Base-by-base conservation (phyloP, 139 green algal genomes). In the Chlorella ohadii region DNA sequence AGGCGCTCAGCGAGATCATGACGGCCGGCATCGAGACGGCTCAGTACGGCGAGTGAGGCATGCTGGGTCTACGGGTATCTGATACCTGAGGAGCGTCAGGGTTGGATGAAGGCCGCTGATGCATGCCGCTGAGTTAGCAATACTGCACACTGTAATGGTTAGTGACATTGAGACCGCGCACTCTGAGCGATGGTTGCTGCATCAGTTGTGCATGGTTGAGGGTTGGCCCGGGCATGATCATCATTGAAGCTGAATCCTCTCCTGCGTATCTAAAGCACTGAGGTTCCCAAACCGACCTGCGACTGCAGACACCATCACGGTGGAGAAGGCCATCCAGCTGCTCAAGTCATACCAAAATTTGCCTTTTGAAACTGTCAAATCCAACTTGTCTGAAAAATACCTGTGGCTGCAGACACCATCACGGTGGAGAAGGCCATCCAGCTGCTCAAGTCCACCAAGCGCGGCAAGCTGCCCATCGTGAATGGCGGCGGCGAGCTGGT, bases 1-100 rank as follows among this genome's bases (percentile, higher is more conserved):
- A n/a, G n/a, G n/a, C 79, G 1, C 78, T 99, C 27, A 57, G 59
- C 51, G 92, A 97, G 66, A 87, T 98, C 61, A 98, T 98, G 96
- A 96, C 90, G 27, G 73, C 81, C n/a, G 90, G 96, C 38, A 47
- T 97, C 36, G 84, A n/a, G n/a, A n/a, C n/a, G n/a, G n/a, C n/a
- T n/a, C n/a, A n/a, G n/a, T n/a, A n/a, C n/a, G n/a, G n/a, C n/a
- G n/a, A n/a, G n/a, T n/a, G n/a, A n/a, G n/a, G n/a, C n/a, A n/a
- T n/a, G n/a, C n/a, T n/a, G n/a, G n/a, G 66, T 20, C 12, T 25
- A 4, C 7, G 55, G 75, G 15, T 56, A 34, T 36, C 36, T n/a
- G n/a, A n/a, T n/a, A n/a, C n/a, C 34, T 56, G 6, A 34, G n/a
- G 27, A 4, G 28, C 28, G 39, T 6, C n/a, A n/a, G n/a, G n/a